A percentile compares a stretch with the other conserved stretches of the same genome.
phyloP scores from a whole-genome alignment of 73 alveolate species.

The Paramecium octaurelia region DNA sequence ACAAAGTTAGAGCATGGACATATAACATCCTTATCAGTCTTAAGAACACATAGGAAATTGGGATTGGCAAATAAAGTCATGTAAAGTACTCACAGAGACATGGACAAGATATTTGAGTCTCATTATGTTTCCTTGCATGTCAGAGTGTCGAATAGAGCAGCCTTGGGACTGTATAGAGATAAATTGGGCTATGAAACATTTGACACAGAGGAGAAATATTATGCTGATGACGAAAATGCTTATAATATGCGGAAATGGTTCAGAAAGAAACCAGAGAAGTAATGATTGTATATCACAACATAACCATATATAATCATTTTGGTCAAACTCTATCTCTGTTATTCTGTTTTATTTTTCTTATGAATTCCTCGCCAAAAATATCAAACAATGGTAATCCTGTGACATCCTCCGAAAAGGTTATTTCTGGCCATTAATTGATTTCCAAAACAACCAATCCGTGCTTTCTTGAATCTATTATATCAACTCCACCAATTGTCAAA shows the following conservation, averaged over 20 bases:
- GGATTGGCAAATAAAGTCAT: conserved; percentile 96
- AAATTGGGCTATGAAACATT: conserved; percentile 81
- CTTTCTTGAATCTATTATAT: neutral
- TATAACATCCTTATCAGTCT: conserved; percentile 91
- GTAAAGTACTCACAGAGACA: conserved; percentile 83
- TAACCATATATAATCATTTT: neutral
- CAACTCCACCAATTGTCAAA: neutral
- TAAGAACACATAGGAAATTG: conserved; percentile 91
- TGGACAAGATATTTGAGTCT: conserved; percentile 84
- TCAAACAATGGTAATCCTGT: neutral
- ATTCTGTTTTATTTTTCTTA: neutral
- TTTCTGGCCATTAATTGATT: conserved; percentile 38
- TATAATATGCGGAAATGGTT: conserved; percentile 91
- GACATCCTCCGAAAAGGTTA: neutral
- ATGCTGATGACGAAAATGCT: conserved; percentile 98
- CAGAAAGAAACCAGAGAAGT: conserved; percentile 8
- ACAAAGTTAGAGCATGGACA: conserved; percentile 83
- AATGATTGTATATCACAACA: neutral
- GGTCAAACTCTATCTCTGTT: neutral
- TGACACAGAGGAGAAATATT: conserved; percentile 82
- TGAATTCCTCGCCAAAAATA: neutral
- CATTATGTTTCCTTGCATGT: conserved; percentile 91
- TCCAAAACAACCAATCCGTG: neutral
- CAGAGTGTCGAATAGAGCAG: conserved; percentile 93
- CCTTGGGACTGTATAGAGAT: conserved; percentile 84